Evolutionary conservation across 495 filamentous ascomycete species (phyloP).

Genomic region (Astrocystis sublimbata): DNA sequence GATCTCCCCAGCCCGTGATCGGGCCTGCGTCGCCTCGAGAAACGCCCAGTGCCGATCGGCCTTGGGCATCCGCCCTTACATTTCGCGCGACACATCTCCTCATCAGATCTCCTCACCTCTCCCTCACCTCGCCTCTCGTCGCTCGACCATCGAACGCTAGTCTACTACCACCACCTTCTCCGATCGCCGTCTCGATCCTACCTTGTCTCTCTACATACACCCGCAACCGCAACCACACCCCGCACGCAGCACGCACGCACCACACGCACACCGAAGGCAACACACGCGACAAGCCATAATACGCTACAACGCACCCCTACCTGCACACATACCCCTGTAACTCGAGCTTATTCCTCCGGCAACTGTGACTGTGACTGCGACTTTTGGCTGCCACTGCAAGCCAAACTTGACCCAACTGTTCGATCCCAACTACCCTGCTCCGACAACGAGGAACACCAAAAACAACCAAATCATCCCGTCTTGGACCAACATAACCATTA

Average conservation of each 20-base stretch:
- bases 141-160: not conserved
- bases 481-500: not conserved
- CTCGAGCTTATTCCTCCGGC: not conserved
- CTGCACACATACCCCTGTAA: not conserved
- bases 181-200: not conserved
- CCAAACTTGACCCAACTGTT: not conserved
- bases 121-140: not conserved
- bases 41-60: not conserved
- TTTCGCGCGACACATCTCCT: not conserved
- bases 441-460: not conserved
- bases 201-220: too few species aligned
- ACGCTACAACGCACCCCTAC: not conserved
- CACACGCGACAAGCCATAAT: not conserved
- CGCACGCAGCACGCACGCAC: too few species aligned
- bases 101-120: not conserved
- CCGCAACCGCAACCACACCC: too few species aligned
- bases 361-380: conserved; percentile 1
- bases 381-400: not conserved
- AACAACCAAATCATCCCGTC: not conserved
- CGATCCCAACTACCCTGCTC: not conserved
- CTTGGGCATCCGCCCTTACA: not conserved
- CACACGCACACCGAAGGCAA: not conserved
- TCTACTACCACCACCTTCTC: not conserved
- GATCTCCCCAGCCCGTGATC: not conserved
- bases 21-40: conserved; percentile 2